phyloP scores from a whole-genome alignment of 306 rosid genomes.

The Inga leiocalycina region DNA sequence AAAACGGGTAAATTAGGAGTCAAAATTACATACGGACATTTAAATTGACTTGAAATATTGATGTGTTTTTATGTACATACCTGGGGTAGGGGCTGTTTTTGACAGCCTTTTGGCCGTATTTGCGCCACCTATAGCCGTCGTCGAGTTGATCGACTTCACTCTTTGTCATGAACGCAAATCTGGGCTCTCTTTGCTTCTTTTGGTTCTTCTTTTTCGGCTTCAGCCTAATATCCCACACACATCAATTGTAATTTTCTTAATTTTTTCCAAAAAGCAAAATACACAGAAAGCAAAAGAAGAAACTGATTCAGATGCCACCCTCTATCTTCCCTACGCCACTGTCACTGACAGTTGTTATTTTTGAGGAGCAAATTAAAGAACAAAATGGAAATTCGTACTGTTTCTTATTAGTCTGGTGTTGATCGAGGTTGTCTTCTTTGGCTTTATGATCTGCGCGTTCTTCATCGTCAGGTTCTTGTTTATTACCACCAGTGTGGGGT shows the following conservation, averaged over 20 bases:
- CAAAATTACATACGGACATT: background rate
- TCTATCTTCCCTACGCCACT: background rate
- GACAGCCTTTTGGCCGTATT: constrained; percentile 96
- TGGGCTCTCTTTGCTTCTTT: constrained; percentile 69
- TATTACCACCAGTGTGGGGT: constrained; percentile 1
- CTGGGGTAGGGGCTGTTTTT: constrained; percentile 95
- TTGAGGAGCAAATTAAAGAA: background rate
- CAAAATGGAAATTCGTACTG: constrained; percentile 46
- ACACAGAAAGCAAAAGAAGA: background rate
- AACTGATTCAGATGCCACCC: background rate
- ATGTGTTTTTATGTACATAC: constrained; percentile 27
- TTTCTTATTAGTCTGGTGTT: constrained; percentile 54
- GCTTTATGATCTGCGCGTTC: constrained; percentile 12
- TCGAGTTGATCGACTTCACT: constrained; percentile 90
- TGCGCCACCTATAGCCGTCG: constrained; percentile 94
- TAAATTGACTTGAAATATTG: background rate
- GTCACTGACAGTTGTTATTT: background rate
- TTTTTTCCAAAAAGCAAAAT: background rate
- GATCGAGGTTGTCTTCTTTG: constrained; percentile 40
- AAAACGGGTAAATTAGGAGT: background rate
- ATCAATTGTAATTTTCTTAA: background rate
- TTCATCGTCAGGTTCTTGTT: constrained; percentile 34
- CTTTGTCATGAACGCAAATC: constrained; percentile 88
- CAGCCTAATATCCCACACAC: constrained; percentile 46
- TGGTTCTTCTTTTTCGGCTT: constrained; percentile 77